Evolutionary conservation across 306 rosid species (phyloP), one percentile per base, ranked within the genome.

Genomic region (Acacia crassicarpa): DNA sequence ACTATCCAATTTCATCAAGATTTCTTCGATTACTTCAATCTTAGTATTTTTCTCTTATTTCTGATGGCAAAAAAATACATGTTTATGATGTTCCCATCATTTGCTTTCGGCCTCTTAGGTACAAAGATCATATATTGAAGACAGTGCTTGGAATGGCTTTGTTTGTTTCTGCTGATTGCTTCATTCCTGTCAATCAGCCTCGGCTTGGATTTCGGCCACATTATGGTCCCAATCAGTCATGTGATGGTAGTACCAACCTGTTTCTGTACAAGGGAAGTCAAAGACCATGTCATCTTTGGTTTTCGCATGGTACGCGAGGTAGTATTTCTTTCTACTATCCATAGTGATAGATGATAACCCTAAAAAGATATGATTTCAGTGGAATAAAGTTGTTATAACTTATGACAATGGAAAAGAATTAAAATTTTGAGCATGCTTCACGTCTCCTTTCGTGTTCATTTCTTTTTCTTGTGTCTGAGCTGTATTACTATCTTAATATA

Each of bases 91-190:
- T 40, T 85, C 62, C 41, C 12, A 5, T 65, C 49, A 0, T 72
- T 27, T 78, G 63, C 2, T 78, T 78, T 78, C 48, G 13, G 46
- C 56, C 38, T 74, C 19, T 61, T 30, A 82, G 75, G 32, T 59
- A 69, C 17, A 59, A 38, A 70, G 56, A 43, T 41, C 48, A 49
- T 59, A 22, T 69, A 33, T 59, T 15, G 78, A 61, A 48, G 77
- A 46, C 43, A 7, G 83, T 61, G 74, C 80, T 68, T 33, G 62
- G 81, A 76, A 89, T 89, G 90, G 85, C 90, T 32, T 83, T 70
- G 74, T 79, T 44, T 78, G 82, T 84, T 81, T 73, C 88, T 9
- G 69, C 86, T 25, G 72, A 76, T 56, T 81, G 76, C 80, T 67
- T 83, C 75, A 83, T 89, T 81, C 85, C 84, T 35, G 58, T 17